A percentile compares a stretch with the other conserved stretches of the same genome.
Evolutionary conservation across 148 eudicot species (phyloP).

Genomic region (Chenopodium berlandieri): DNA sequence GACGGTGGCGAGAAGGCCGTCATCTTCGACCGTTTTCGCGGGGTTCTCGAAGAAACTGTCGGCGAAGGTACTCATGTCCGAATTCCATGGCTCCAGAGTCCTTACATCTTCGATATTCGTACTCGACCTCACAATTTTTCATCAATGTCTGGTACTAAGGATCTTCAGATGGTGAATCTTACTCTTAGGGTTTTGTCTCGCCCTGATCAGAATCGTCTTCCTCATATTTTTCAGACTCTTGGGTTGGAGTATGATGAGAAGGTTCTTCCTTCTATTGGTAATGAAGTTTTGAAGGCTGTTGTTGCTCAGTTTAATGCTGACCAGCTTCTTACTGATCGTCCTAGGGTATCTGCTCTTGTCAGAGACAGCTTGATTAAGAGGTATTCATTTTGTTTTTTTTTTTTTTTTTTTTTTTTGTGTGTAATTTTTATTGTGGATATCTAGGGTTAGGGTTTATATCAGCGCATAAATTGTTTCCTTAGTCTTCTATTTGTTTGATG

Average conservation of each 20-base stretch:
- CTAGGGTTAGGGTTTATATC: no score
- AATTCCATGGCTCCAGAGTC: slow-evolving; percentile 82
- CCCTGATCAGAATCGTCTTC: slow-evolving; percentile 56
- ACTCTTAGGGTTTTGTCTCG: slow-evolving; percentile 77
- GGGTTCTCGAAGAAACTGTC: slow-evolving; percentile 56
- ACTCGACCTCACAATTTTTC: slow-evolving; percentile 82
- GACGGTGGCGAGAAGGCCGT: slow-evolving; percentile 98
- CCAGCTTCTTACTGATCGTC: slow-evolving; percentile 87
- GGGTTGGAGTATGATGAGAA: slow-evolving; percentile 85
- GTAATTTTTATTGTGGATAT: no score
- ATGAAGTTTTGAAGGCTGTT: slow-evolving; percentile 85
- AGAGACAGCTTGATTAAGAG: slow-evolving; percentile 65
- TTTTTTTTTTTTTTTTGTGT: background rate
- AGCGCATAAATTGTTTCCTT: no score
- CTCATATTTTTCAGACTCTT: slow-evolving; percentile 55
- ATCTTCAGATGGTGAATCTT: slow-evolving; percentile 92
- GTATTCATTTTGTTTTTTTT: slow-evolving; percentile 6
- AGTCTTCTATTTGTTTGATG: background rate
- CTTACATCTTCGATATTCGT: slow-evolving; percentile 82
- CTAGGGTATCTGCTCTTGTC: slow-evolving; percentile 73
- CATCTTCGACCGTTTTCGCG: slow-evolving; percentile 81
- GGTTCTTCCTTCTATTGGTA: slow-evolving; percentile 89
- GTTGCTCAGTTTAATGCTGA: slow-evolving; percentile 95
- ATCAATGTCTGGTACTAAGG: slow-evolving; percentile 84
- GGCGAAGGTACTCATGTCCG: slow-evolving; percentile 93